Evolutionary conservation across 106 monocot genomes (phyloP), one percentile per base, ranked within the genome.

Genomic region (Dendrobium nobile): DNA sequence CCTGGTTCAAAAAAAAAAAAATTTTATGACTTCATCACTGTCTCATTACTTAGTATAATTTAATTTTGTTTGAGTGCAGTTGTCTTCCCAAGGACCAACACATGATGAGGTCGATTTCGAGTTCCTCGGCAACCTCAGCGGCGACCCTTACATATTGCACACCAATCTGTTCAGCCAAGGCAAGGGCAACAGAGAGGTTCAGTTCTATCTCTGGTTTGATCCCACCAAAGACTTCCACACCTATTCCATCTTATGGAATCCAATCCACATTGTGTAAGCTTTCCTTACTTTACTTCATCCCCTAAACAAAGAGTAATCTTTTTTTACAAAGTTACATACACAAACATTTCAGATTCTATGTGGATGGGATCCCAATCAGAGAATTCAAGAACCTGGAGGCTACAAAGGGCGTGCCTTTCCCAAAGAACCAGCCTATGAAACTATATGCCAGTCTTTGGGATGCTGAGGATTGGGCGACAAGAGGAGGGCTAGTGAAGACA

Each of bases 401-500:
- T 10, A 70, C 41, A 5, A 80, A n/a, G 20, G 79, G 86, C 0
- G 65, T 79, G 4, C 22, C 75, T 5, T 86, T 22, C 17, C 82
- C 86, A 7, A 79, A 79, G 31, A 41, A n/a, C 41, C 82, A 82
- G 45, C 51, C 82, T 1, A 82, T 85, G 81, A 77, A 61, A 74
- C 10, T 86, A 4, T 86, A 82, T 55, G 79, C 82, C 3, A 86
- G 82, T 68, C 75, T 86, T 4, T 86, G 86, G 82, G 75, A 86
- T 27, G 86, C 79, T 9, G 82, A 82, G 26, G 86, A 86, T 27
- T 86, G 86, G 86, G 86, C 85, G 1, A 85, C 81, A 15, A 80
- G 73, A 28, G 80, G 85, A 15, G 85, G 85, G 26, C 41, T 10
- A 7, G 85, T 82, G 22, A 85, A 85, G 67, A 82, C 82, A 2